Base-by-base conservation (phyloP, 73 alveolate species). In the Paraurostyla sp. region DNA sequence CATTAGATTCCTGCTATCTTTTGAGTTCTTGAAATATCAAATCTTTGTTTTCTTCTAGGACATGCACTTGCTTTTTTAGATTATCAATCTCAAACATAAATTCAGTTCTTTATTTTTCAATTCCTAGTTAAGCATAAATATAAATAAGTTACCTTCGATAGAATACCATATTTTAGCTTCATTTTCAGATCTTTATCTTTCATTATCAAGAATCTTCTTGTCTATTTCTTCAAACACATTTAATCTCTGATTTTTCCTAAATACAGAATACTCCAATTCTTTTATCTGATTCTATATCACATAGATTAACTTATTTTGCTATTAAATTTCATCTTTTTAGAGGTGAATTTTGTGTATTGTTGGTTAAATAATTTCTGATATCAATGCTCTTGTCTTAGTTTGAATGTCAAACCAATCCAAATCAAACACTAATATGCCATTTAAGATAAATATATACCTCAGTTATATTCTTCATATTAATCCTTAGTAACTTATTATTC, bases 181-280 rank as follows among this genome's bases (percentile, higher is more conserved):
- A 35, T 78, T 54, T 51, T 78, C 80, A 3, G 62, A 58, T 35
- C 89, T 78, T 0, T 3, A 2, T 35, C 33, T 78, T 27, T 78
- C 89, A 54, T 52, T 78, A 6, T 50, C 78, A 18, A 78, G 40
- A 2, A 78, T 78, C 32, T 38, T 78, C 22, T 23, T 4, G 33
- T 78, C 89, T 50, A 78, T 78, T 60, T 78, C 76, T 52, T 78
- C 89, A 54, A 78, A 78, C 29, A 78, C 89, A 32, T 49, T 54
- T 25, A 78, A 60, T 36, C 68, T 78, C 30, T 54, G 57, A 35
- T 52, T 52, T 62, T 78, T 78, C 78, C 52, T 78, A 36, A 78
- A 78, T 20, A 78, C 89, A 7, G 89, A 15, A 35, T 78, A 78
- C 30, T 78, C 89, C n/a, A 78, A 27, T 33, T 78, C 89, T 45